Conservation (phyloP, 352 stramenopile genomes). For the Poterioochromonas sp. region DNA sequence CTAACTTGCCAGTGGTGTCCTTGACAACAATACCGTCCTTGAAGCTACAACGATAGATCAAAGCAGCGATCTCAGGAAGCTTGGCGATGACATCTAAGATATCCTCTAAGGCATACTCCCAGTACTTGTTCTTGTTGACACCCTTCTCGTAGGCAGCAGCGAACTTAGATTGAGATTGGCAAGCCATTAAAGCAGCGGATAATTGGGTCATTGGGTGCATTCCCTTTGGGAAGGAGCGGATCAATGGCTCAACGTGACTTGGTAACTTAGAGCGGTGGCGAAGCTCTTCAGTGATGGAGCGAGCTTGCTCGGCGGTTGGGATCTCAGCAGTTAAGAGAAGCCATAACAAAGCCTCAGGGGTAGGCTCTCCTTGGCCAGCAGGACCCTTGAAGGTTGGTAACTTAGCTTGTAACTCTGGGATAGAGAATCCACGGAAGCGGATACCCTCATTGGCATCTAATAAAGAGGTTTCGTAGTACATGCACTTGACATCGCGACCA, state of each 20-base stretch:
- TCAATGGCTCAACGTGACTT: slow-evolving; percentile 84
- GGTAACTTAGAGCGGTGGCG: slow-evolving; percentile 83
- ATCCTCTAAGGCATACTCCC: slow-evolving; percentile 93
- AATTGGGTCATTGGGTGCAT: slow-evolving; percentile 99
- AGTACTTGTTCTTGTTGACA: slow-evolving; percentile 95
- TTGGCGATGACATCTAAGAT: slow-evolving; percentile 93
- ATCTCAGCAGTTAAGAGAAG: slow-evolving; percentile 93
- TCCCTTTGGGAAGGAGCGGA: slow-evolving; percentile 86
- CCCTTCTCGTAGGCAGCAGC: slow-evolving; percentile 42
- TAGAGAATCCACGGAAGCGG: slow-evolving; percentile 95
- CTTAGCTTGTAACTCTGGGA: slow-evolving; percentile 92
- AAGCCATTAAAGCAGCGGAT: slow-evolving; percentile 76
- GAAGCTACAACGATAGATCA: slow-evolving; percentile 98
- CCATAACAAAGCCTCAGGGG: slow-evolving; percentile 93
- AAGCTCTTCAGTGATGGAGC: slow-evolving; percentile 86
- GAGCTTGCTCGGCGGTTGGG: slow-evolving; percentile 88
- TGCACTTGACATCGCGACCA: slow-evolving; percentile 91
- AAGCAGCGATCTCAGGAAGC: slow-evolving; percentile 89
- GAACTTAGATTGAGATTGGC: slow-evolving; percentile 50
- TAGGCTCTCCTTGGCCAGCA: slow-evolving; percentile 75
- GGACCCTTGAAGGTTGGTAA: slow-evolving; percentile 76
- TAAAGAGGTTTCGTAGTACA: slow-evolving; percentile 96
- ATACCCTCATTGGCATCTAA: slow-evolving; percentile 87
- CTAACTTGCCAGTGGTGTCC: slow-evolving; percentile 81
- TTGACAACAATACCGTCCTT: slow-evolving; percentile 84